Base-by-base conservation (phyloP, 768 basidiomycete genomes). In the Hortiboletus campestris region DNA sequence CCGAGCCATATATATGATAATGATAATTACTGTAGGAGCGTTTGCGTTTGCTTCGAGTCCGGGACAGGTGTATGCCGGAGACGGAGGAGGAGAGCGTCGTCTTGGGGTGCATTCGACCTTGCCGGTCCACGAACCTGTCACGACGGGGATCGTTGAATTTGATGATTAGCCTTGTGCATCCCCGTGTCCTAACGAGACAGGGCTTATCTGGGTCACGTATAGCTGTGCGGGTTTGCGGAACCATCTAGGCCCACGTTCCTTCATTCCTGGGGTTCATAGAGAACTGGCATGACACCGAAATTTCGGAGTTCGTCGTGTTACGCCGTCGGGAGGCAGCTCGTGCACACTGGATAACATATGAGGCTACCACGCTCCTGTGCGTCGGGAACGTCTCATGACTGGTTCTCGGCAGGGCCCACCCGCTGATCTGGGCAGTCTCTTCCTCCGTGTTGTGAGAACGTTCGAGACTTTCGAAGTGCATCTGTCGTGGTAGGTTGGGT, bases 101-200 rank as follows among this genome's bases (percentile, higher is more conserved):
- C n/a, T n/a, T n/a, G n/a, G n/a, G n/a, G n/a, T 13, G 41, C 6
- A 20, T 35, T 54, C 28, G 31, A 49, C 45, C 11, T 28, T 22
- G 56, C 4, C 49, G 22, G 25, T 25, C 13, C 13, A 44, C 7
- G 5, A 22, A 48, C 35, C 25, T 1, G 46, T 36, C 34, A 28
- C 16, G 11, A 9, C n/a, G 36, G n/a, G 25, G n/a, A 31, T 35
- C 46, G 19, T 29, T 31, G 28, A 16, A 19, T 22, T 34, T 29
- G 51, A 51, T 57, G 58, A 60, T 43, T 25, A 19, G 22, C 58
- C 40, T 60, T 32, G 58, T 34, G 40, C 45, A 32, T 35, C 22
- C 13, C 38, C 31, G 28, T 35, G 19, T 34, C 28, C 12, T 17
- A 6, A 59, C 31, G 25, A 7, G 29, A 45, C 6, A 25, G 25